Percentiles rank a stretch among this genome's conserved stretches.
Evolutionary conservation across 169 alveolate genomes (phyloP).

Genomic region (Eimeria acervulina): DNA sequence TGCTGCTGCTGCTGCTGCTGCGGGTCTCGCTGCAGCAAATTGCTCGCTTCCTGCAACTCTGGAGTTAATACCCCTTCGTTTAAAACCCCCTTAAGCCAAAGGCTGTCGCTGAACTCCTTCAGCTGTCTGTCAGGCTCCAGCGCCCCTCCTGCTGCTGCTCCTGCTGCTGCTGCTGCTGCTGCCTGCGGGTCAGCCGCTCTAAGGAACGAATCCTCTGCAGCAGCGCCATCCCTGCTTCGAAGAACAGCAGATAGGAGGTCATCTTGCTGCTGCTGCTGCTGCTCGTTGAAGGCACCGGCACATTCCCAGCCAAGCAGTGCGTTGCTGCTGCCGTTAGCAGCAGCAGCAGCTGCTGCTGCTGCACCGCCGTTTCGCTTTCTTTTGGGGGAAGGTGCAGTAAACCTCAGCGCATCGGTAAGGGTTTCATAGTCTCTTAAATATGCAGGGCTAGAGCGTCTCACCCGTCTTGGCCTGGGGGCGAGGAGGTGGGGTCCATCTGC

Average conservation of each 20-base stretch:
- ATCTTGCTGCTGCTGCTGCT: constrained; percentile 55
- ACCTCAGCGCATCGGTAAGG: neutral
- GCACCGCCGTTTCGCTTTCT: neutral
- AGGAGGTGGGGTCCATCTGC: neutral
- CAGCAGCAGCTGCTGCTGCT: constrained; percentile 3
- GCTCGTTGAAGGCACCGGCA: neutral
- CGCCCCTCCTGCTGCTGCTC: constrained; percentile 9
- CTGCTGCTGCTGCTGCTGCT: constrained; percentile 2
- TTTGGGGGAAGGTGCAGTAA: constrained; percentile 14
- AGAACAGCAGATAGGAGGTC: neutral
- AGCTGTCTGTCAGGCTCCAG: neutral
- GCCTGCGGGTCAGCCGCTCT: neutral
- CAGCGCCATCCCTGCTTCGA: neutral
- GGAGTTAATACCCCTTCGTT: too few species aligned
- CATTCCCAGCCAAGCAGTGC: neutral
- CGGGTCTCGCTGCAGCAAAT: neutral
- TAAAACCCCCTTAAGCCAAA: neutral
- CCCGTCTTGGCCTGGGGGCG: neutral
- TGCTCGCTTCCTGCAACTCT: neutral
- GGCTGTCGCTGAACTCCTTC: neutral
- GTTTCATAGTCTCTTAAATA: constrained; percentile 19
- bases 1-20: constrained; percentile 24
- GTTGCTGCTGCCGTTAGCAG: constrained; percentile 15
- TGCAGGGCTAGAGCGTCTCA: neutral
- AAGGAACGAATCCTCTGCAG: neutral